Conservation (phyloP, 305 asterid genomes). For the Fraxinus sp. region DNA sequence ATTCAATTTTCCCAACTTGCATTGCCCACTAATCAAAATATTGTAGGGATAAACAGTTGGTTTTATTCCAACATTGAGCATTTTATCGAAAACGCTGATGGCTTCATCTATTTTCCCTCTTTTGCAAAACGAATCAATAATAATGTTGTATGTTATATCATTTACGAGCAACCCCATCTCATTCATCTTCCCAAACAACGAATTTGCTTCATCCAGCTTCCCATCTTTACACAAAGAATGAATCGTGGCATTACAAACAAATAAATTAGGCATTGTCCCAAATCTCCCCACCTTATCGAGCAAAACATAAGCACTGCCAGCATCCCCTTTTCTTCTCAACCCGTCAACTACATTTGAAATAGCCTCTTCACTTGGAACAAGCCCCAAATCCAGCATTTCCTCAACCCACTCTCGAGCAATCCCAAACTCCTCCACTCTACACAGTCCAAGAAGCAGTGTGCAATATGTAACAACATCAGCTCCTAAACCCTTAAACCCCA, state of each 20-base stretch:
- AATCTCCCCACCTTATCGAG: constrained; percentile 48
- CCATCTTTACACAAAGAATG: constrained; percentile 62
- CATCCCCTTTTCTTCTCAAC: constrained; percentile 55
- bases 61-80: constrained; percentile 49
- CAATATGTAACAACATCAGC: constrained; percentile 75
- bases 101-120: constrained; percentile 63
- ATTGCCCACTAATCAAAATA: constrained; percentile 68
- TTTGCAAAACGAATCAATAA: constrained; percentile 61
- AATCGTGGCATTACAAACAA: constrained; percentile 69
- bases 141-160: constrained; percentile 57
- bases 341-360: constrained; percentile 78
- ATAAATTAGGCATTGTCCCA: constrained; percentile 62
- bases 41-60: constrained; percentile 60
- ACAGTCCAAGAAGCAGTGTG: constrained; percentile 60
- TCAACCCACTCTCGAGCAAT: constrained; percentile 52
- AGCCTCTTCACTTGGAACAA: constrained; percentile 72
- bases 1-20: constrained; percentile 56
- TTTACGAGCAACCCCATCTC: constrained; percentile 54
- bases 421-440: constrained; percentile 52
- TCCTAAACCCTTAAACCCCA: constrained; percentile 48
- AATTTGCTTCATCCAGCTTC: constrained; percentile 50
- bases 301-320: constrained; percentile 55
- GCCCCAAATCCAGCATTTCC: constrained; percentile 65
- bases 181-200: constrained; percentile 57
- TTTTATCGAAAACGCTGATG: constrained; percentile 39